A percentile compares a stretch with the other conserved stretches of the same genome.
phyloP scores from a whole-genome alignment of 2,329 filamentous ascomycete species.

The Aspergillus sp. region DNA sequence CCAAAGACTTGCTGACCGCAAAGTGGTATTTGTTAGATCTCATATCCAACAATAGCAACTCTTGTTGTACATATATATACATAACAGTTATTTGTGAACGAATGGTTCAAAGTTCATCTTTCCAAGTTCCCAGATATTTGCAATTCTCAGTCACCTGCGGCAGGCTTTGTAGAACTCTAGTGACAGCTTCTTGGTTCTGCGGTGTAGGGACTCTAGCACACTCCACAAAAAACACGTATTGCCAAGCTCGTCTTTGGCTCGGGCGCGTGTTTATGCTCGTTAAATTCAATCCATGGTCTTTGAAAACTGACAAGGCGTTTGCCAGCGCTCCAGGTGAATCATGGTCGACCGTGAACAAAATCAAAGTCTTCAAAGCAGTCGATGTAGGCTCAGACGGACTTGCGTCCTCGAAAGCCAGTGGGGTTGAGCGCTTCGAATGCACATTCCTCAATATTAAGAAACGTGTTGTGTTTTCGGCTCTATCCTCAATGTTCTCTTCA shows the following conservation, averaged over 20 bases:
- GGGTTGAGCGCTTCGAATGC: slow-evolving; percentile 19
- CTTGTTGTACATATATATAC: background rate
- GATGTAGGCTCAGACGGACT: slow-evolving; percentile 3
- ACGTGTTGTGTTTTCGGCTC: slow-evolving; percentile 41
- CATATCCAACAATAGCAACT: too few relatives aligned
- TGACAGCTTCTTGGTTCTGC: slow-evolving; percentile 22
- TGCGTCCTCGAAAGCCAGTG: slow-evolving; percentile 11
- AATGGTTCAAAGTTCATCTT: slow-evolving; percentile 21
- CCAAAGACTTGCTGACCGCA: too few relatives aligned
- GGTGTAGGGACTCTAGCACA: slow-evolving; percentile 54
- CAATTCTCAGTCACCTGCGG: slow-evolving; percentile 31
- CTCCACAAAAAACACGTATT: slow-evolving; percentile 94
- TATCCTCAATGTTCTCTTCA: slow-evolving; percentile 42
- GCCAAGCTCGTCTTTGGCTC: slow-evolving; percentile 66
- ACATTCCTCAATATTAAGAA: slow-evolving; percentile 40
- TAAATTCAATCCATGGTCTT: slow-evolving; percentile 64
- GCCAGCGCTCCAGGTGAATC: slow-evolving; percentile 73
- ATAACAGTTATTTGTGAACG: background rate
- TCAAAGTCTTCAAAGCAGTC: slow-evolving; percentile 57
- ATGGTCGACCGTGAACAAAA: slow-evolving; percentile 79
- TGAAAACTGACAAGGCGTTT: slow-evolving; percentile 72
- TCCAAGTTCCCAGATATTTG: slow-evolving; percentile 37
- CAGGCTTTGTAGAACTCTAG: slow-evolving; percentile 27
- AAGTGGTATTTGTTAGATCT: too few relatives aligned
- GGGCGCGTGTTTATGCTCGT: slow-evolving; percentile 87